Conservation (phyloP, 768 basidiomycete species). For the Hypholoma fasciculare region DNA sequence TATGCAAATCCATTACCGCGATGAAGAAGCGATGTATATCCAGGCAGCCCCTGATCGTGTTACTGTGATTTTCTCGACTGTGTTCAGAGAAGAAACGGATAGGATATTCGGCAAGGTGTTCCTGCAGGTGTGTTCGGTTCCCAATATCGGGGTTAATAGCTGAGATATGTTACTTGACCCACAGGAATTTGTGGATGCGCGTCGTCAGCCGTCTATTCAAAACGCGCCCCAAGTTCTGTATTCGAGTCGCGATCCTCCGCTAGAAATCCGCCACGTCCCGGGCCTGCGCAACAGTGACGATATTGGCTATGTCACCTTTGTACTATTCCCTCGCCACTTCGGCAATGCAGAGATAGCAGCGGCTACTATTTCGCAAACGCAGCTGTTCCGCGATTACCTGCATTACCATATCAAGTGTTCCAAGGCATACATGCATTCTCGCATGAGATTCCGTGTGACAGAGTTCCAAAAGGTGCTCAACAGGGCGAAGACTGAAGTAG, state of each 20-base stretch:
- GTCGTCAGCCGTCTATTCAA: slow-evolving; percentile 88
- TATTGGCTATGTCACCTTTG: slow-evolving; percentile 96
- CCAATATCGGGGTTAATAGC: background rate
- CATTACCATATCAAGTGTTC: slow-evolving; percentile 99
- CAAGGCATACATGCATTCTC: slow-evolving; percentile 98
- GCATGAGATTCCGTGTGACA: slow-evolving; percentile 91
- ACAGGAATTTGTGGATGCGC: slow-evolving; percentile 99
- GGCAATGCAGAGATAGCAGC: slow-evolving; percentile 64
- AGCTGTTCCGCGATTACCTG: slow-evolving; percentile 97
- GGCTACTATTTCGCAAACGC: slow-evolving; percentile 89
- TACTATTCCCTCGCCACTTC: slow-evolving; percentile 97
- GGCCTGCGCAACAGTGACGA: slow-evolving; percentile 84
- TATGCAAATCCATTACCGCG: slow-evolving; percentile 93
- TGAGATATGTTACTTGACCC: slow-evolving; percentile 7
- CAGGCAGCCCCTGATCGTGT: slow-evolving; percentile 94
- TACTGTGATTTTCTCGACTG: slow-evolving; percentile 95
- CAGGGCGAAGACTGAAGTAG: slow-evolving; percentile 91
- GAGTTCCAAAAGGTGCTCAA: slow-evolving; percentile 97
- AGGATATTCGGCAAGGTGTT: slow-evolving; percentile 98
- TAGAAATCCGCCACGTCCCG: slow-evolving; percentile 90
- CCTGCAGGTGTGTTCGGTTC: slow-evolving; percentile 68
- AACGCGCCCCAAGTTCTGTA: slow-evolving; percentile 97
- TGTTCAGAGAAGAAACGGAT: slow-evolving; percentile 97
- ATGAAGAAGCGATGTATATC: slow-evolving; percentile 96
- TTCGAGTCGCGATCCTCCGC: slow-evolving; percentile 90